Evolutionary conservation across 441 rosid species (phyloP).

Genomic region (Arabidopsis lyrata): DNA sequence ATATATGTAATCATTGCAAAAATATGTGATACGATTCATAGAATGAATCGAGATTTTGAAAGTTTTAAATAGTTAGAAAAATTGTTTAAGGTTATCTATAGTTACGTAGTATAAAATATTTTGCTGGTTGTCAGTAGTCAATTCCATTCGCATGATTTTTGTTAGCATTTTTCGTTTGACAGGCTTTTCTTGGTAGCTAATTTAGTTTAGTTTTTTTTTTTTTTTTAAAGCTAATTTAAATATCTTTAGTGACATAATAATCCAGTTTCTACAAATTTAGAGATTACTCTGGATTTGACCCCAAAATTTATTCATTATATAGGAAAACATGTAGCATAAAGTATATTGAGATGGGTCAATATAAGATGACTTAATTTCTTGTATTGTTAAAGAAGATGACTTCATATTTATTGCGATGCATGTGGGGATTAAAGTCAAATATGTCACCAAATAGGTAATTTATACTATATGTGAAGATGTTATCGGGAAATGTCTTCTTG

Average conservation of each 20-base stretch:
- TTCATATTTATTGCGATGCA: conserved; percentile 35
- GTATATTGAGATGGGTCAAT: neutral
- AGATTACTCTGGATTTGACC: neutral
- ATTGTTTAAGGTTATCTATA: neutral
- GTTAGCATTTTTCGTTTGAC: neutral
- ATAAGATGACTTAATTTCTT: neutral
- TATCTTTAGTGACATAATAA: neutral
- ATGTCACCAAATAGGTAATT: conserved; percentile 13
- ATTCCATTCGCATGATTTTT: neutral
- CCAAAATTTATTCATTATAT: neutral
- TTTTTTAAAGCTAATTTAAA: no score
- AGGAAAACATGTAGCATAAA: neutral
- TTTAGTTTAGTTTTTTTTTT: no score
- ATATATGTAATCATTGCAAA: neutral
- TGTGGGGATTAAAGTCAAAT: conserved; percentile 34
- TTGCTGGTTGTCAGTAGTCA: neutral
- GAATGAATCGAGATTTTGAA: neutral
- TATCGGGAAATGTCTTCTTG: conserved; percentile 9
- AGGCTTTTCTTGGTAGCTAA: neutral
- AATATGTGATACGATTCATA: no score
- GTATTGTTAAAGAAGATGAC: neutral
- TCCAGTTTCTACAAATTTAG: conserved; percentile 1
- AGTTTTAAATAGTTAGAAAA: neutral
- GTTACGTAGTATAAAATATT: neutral
- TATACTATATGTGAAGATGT: conserved; percentile 6